Evolutionary conservation across 192 early-diverging fungal genomes (phyloP).

Genomic region (Rhizophagus clarus): DNA sequence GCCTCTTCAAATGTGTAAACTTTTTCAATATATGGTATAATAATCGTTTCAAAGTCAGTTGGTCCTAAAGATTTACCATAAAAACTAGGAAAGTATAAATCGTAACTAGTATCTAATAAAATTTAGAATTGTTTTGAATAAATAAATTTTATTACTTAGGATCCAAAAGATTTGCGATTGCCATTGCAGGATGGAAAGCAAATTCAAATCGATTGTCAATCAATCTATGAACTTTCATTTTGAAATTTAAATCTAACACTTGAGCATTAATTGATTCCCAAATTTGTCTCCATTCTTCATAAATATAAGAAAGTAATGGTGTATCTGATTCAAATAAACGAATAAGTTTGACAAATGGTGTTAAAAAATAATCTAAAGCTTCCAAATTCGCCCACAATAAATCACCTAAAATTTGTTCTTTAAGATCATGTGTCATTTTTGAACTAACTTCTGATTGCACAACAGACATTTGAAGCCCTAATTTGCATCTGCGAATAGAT

Average conservation of each 20-base stretch:
- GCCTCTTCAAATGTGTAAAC: neutral
- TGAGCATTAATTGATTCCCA: neutral
- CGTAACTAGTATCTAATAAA: too few species aligned
- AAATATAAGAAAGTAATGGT: neutral
- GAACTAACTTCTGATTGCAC: neutral
- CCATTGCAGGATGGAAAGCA: too few species aligned
- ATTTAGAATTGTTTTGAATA: too few species aligned
- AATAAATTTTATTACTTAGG: too few species aligned
- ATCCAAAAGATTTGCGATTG: too few species aligned
- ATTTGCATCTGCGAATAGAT: neutral
- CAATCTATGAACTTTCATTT: neutral
- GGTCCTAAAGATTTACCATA: neutral
- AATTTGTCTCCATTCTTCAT: conserved; percentile 1
- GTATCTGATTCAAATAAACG: neutral
- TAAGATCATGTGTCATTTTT: neutral
- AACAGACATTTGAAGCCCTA: neutral
- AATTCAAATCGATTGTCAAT: too few species aligned
- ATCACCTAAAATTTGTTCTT: neutral
- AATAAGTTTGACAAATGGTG: neutral
- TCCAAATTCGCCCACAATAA: neutral
- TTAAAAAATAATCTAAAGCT: neutral
- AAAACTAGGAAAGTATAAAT: too few species aligned
- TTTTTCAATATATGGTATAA: neutral
- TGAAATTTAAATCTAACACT: neutral
- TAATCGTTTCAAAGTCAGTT: neutral